A percentile compares a stretch with the other conserved stretches of the same genome.
phyloP scores from a whole-genome alignment of 2,329 filamentous ascomycete genomes.

The Teratosphaeria pseudoeucalypti region DNA sequence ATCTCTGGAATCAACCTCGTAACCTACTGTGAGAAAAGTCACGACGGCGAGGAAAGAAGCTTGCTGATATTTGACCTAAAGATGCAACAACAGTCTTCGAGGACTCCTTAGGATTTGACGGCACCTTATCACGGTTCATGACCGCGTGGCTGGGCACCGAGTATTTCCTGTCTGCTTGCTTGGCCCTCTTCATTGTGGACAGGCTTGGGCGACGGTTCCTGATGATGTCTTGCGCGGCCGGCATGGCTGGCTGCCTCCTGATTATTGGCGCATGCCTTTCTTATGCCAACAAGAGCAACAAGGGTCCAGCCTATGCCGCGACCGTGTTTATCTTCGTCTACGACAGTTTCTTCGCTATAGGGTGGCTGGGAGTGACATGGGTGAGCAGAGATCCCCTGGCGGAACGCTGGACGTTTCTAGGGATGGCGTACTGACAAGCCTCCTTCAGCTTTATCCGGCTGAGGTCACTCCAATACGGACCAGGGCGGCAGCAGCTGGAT shows the following conservation, averaged over 20 bases:
- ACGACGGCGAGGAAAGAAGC: neutral
- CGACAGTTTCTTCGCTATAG: slow-evolving; percentile 16
- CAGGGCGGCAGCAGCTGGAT: neutral
- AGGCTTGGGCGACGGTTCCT: slow-evolving; percentile 8
- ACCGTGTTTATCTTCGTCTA: slow-evolving; percentile 23
- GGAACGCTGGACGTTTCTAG: neutral
- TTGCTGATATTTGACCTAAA: neutral
- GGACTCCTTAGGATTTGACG: neutral
- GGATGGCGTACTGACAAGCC: neutral
- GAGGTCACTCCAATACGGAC: neutral
- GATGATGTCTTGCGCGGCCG: slow-evolving; percentile 16
- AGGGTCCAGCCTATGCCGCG: slow-evolving; percentile 18
- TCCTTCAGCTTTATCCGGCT: neutral
- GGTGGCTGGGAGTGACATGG: slow-evolving; percentile 4
- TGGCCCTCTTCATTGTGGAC: slow-evolving; percentile 12
- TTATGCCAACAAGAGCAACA: slow-evolving; percentile 3
- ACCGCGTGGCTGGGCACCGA: slow-evolving; percentile 16
- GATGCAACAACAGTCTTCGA: neutral
- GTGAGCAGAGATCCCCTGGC: neutral
- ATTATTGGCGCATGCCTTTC: slow-evolving; percentile 10
- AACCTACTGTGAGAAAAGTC: neutral
- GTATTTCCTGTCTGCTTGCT: slow-evolving; percentile 16
- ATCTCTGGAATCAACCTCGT: neutral
- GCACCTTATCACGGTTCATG: slow-evolving; percentile 2
- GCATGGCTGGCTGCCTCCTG: slow-evolving; percentile 18